Evolutionary conservation across 345 rosid genomes (phyloP), one percentile per base, ranked within the genome.

Genomic region (Populus alba): DNA sequence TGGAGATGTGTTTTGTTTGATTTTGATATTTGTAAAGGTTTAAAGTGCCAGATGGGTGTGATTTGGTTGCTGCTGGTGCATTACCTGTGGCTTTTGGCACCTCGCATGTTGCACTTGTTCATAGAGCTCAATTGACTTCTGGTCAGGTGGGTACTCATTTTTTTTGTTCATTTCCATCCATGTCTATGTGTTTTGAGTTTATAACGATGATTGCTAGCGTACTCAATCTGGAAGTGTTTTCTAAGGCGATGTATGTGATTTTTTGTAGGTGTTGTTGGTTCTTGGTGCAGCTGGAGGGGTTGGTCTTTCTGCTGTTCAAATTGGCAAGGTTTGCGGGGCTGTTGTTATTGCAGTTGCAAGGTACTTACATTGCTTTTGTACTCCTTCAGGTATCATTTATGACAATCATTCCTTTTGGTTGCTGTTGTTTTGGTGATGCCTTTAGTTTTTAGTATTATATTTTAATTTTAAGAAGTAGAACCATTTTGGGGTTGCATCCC

Each of bases 231-330:
- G 9, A 8, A 17, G 20, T 15, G 39, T 8, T 12, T 41, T 15
- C 0, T 65, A 22, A 27, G 25, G 47, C 11, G 22, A 22, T 70
- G 73, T 47, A 10, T 17, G 49, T 61, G 22, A 71, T 45, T 59
- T 66, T 45, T 47, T 71, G 71, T 75, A 95, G 99, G 98, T 94
- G 27, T 84, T 96, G 80, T 72, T 94, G 79, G 97, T 96, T 86
- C 89, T 96, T 63, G 97, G 99, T 38, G 99, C 99, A 6, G 98
- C 97, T 72, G 97, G 99, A 79, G 99, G 98, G 15, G 99, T 96
- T 75, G 99, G 99, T 15, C 85, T 91, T 77, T 91, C 98, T 41
- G 98, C 98, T 65, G 92, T 92, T 8, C 98, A 96, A 84, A 92
- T 96, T 45, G 99, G 95, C 80, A 96, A 96, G 87, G 90, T 86